Percentiles rank a stretch among this genome's conserved stretches.
Evolutionary conservation across 2,329 filamentous ascomycete species (phyloP).

Genomic region (Xylaria sp.): DNA sequence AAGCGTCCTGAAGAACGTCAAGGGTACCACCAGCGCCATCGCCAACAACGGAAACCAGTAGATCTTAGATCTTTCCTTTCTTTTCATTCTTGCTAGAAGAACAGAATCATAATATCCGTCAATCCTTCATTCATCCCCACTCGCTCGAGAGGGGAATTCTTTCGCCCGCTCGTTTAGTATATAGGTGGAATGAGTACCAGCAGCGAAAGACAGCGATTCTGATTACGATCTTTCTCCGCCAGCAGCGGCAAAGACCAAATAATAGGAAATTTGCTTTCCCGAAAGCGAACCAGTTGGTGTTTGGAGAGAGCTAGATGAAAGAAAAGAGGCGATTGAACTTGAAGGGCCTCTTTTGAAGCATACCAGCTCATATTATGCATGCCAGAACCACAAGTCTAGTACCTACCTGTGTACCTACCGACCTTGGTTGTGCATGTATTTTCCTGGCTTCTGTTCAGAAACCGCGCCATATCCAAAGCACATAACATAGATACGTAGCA

Average conservation of each 20-base stretch:
- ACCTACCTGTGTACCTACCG: conserved; percentile 4
- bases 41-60: conserved; percentile 64
- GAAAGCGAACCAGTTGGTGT: background rate
- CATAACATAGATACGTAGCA: conserved; percentile 9
- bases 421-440: too few species aligned
- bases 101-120: background rate
- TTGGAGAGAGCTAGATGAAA: background rate
- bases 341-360: background rate
- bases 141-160: too few species aligned
- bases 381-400: background rate
- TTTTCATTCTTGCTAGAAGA: background rate
- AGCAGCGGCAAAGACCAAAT: background rate
- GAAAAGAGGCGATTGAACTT: background rate
- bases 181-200: background rate
- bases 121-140: background rate
- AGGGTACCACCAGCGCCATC: conserved; percentile 63
- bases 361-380: background rate
- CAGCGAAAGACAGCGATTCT: conserved; percentile 8
- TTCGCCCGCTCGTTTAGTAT: background rate
- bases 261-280: background rate
- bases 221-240: background rate
- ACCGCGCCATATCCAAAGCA: conserved; percentile 17
- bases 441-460: too few species aligned
- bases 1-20: conserved; percentile 55
- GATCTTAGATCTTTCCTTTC: background rate